Base-by-base conservation (phyloP, 129 eudicot species). In the Flaveria brownii region DNA sequence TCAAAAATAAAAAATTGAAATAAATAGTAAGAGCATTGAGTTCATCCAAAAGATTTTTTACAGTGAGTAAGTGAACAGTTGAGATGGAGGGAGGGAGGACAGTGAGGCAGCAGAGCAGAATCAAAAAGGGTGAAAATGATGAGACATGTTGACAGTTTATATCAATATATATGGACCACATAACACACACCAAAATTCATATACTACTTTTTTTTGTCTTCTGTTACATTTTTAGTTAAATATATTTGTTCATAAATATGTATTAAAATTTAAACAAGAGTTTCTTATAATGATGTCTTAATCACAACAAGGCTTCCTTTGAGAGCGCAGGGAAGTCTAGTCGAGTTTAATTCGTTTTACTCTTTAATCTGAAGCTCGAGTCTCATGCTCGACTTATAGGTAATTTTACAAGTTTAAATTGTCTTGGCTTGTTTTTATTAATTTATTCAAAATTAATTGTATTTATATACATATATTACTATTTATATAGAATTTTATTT, bases 91-190 rank as follows among this genome's bases (percentile, higher is more conserved):
- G 56, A 70, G 28, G 54, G 63, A 76, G 72, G 80, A 64, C 80
- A 76, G 73, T 63, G 54, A 75, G 72, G 20, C 36, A 61, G 70
- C 71, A 49, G 9, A 64, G 33, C 81, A 52, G 74, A 67, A 52
- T 77, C 54, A 77, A 52, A 67, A 67, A 66, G 46, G 74, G 74
- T 66, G 81, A 66, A 77, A 77, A 64, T 66, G 51, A 46, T 78
- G 66, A 71, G 82, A 79, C 73, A 41, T 12, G 42, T 66, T 79
- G 55, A 78, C 77, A 71, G 66, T 71, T 78, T 78, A 78, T 62
- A 79, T 71, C 77, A 39, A 78, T 60, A 47, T 78, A 71, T 47
- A 61, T 71, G 82, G 77, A 71, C 77, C 77, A 78, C 74, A 39
- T 4, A 17, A 66, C 20, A 51, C 56, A 51, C 66, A 66, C 67